Percentiles rank a stretch among this genome's conserved stretches.
These are phyloP conservation scores for Fusarium sp. DNA, from an alignment of 2,329 filamentous ascomycete species.

Conservation along the genomic window DNA sequence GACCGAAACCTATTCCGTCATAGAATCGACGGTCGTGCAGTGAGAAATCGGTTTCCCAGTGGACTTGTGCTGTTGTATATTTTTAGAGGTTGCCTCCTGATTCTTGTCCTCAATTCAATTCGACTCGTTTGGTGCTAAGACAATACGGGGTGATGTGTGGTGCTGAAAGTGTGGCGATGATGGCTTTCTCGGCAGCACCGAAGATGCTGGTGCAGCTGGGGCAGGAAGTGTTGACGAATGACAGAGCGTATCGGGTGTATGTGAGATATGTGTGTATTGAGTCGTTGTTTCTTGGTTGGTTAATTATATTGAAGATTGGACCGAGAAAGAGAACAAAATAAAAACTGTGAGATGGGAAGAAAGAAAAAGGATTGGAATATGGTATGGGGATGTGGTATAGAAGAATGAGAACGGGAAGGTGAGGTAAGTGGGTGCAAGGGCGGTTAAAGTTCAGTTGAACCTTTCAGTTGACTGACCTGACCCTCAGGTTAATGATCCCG, in stretches of 20 bases:
- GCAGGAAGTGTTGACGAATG: conserved; percentile 35
- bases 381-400: conserved; percentile 26
- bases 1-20: conserved; percentile 42
- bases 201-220: conserved; percentile 41
- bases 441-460: conserved; percentile 22
- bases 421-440: conserved; percentile 4
- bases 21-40: conserved; percentile 34
- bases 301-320: conserved; percentile 1
- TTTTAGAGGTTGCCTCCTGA: conserved; percentile 21
- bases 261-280: conserved; percentile 10
- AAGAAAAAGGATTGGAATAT: neutral
- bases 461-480: conserved; percentile 12
- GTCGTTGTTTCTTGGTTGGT: conserved; percentile 6
- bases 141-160: conserved; percentile 30
- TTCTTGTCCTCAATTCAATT: conserved; percentile 4
- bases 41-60: conserved; percentile 15
- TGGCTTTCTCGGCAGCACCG: conserved; percentile 41
- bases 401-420: conserved; percentile 31
- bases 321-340: neutral
- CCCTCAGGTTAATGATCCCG: conserved; percentile 17
- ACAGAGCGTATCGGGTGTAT: conserved; percentile 31
- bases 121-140: conserved; percentile 34
- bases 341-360: conserved; percentile 3
- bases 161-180: conserved; percentile 36
- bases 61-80: neutral